phyloP scores from a whole-genome alignment of 164 flowering plant genomes.

The grape (Vitis vinifera) region DNA sequence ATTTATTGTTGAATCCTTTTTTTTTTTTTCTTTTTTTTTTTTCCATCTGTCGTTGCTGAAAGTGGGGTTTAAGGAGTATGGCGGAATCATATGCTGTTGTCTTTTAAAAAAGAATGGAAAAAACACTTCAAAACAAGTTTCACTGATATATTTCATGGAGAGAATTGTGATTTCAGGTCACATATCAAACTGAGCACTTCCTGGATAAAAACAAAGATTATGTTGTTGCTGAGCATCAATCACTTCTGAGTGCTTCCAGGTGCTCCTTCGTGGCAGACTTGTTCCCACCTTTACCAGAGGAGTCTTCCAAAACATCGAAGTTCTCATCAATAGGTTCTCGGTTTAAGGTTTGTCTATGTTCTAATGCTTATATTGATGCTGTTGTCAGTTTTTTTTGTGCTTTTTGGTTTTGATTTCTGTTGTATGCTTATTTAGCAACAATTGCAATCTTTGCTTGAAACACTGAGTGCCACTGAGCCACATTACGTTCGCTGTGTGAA shows the following conservation, averaged over 20 bases:
- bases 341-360: conserved; percentile 39
- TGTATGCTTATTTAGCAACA: conserved; percentile 41
- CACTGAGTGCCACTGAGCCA: conserved; percentile 56
- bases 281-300: conserved; percentile 55
- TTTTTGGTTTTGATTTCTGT: not conserved
- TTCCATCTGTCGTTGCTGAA: too few relatives aligned
- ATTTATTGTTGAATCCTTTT: too few relatives aligned
- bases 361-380: not conserved
- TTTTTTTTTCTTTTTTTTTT: too few relatives aligned
- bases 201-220: conserved; percentile 65
- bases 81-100: too few relatives aligned
- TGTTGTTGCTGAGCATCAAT: conserved; percentile 60
- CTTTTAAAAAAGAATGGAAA: too few relatives aligned
- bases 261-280: conserved; percentile 50
- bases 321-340: conserved; percentile 61
- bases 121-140: too few relatives aligned
- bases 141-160: not conserved
- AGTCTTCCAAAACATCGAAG: conserved; percentile 52
- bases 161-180: conserved; percentile 33
- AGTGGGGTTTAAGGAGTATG: too few relatives aligned
- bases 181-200: conserved; percentile 56
- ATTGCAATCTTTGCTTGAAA: conserved; percentile 55
- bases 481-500: conserved; percentile 64
- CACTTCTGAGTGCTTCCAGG: conserved; percentile 42
- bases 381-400: not conserved